Conservation (phyloP, 176 grass and related monocot genomes). For the Cenchrus fungigraminus region DNA sequence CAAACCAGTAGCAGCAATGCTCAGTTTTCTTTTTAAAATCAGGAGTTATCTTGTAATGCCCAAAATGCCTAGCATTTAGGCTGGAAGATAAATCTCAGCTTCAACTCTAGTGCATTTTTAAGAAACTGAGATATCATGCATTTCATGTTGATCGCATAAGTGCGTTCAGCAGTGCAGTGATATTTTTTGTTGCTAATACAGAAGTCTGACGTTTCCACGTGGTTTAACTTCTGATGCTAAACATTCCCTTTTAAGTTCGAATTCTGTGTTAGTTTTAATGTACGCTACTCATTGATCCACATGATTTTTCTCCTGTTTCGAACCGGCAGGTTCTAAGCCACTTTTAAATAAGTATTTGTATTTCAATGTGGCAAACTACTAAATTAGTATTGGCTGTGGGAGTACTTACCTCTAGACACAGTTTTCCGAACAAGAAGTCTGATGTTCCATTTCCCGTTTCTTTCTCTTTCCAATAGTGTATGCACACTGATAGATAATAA, state of each 20-base stretch:
- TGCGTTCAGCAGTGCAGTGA: neutral
- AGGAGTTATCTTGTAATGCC: neutral
- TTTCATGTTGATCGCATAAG: conserved; percentile 1
- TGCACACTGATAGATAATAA: neutral
- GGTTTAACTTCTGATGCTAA: neutral
- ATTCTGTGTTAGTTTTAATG: conserved; percentile 24
- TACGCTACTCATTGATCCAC: neutral
- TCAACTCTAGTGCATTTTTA: conserved; percentile 13
- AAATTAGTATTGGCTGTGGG: neutral
- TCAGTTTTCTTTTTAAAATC: neutral
- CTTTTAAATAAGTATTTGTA: conserved; percentile 5
- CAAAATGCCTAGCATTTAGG: neutral
- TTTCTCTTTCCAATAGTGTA: neutral
- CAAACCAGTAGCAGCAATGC: neutral
- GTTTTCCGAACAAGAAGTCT: neutral
- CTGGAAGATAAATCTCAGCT: conserved; percentile 5
- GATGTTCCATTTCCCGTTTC: neutral
- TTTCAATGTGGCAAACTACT: neutral
- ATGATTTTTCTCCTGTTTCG: neutral
- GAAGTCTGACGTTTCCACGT: neutral
- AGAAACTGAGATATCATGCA: neutral
- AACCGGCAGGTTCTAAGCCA: neutral
- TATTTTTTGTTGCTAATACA: neutral
- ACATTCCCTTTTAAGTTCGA: conserved; percentile 9
- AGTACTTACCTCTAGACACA: neutral